A percentile compares a stretch with the other conserved stretches of the same genome.
Conservation (phyloP, 2,329 filamentous ascomycete genomes). For the Monilinia vaccinii-corymbosi region DNA sequence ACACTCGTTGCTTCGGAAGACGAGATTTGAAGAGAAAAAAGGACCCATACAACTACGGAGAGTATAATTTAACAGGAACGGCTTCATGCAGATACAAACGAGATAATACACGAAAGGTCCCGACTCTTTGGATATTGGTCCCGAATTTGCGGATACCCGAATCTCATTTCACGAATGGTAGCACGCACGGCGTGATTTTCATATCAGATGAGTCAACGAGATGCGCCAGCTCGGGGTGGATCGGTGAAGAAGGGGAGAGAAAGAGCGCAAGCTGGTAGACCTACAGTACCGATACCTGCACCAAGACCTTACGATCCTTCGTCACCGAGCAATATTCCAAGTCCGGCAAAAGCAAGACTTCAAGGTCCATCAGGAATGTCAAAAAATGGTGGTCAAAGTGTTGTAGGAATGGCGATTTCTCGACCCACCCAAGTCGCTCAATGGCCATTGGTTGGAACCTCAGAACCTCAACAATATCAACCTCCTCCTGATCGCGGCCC, state of each 20-base stretch:
- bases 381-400: conserved; percentile 16
- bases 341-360: conserved; percentile 17
- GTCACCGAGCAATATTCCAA: conserved; percentile 13
- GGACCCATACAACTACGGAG: neutral
- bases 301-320: conserved; percentile 17
- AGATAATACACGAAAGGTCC: conserved; percentile 17
- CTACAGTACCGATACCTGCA: conserved; percentile 23
- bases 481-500: conserved; percentile 42
- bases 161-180: conserved; percentile 12
- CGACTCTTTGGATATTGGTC: conserved; percentile 18
- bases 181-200: conserved; percentile 4
- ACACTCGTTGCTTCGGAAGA: neutral
- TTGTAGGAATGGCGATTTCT: conserved; percentile 36
- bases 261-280: conserved; percentile 37
- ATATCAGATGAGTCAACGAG: conserved; percentile 25
- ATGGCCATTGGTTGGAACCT: conserved; percentile 39
- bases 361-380: conserved; percentile 19
- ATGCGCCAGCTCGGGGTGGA: conserved; percentile 24
- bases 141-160: conserved; percentile 13
- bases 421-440: conserved; percentile 42
- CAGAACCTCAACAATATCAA: conserved; percentile 35
- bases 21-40: neutral
- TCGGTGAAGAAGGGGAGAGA: conserved; percentile 48
- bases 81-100: conserved; percentile 29
- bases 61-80: conserved; percentile 11